Evolutionary conservation across 257 asterid species (phyloP), one percentile per base, ranked within the genome.

Genomic region (Jaltomata sinuosa): DNA sequence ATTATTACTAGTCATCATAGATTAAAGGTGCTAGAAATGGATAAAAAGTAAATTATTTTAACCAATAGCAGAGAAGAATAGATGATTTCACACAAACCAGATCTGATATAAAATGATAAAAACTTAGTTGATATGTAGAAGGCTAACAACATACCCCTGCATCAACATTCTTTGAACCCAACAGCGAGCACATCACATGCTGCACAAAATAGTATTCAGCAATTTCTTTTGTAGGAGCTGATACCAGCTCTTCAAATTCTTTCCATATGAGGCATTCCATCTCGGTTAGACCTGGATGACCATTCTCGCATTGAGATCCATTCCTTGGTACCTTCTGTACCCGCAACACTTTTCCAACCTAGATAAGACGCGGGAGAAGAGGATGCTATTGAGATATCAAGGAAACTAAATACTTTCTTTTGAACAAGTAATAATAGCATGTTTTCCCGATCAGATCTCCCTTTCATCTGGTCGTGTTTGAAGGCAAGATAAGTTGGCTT

Each of bases 331-430:
- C 82, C 88, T 97, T 95, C 82, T 87, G 98, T 90, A 97, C 83
- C 85, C 99, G 87, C 87, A 97, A 87, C 32, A 95, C 92, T 91
- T 97, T 95, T 38, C 98, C 98, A 83, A 91, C 92, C 99, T 96
- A 82, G 32, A 86, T 25, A 83, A 54, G 1, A 79, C 0, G 0
- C 19, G 61, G 45, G 79, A 40, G 52, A 81, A 85, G 25, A 19
- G 65, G 84, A 82, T n/a, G 21, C 6, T 40, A 71, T 45, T 71
- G 79, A 71, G 53, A 38, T 38, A 71, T 40, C 47, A 71, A n/a
- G 38, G 27, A 69, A 69, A 71, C 3, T 15, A 38, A 71, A 69
- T 2, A 38, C 54, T 21, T 71, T 71, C 31, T 11, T 71, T 71
- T n/a, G 19, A n/a, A 40, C 79, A 11, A 21, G 53, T 40, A 71